Conservation (phyloP, 2,329 filamentous ascomycete species). For the Zymoseptoria brevis region DNA sequence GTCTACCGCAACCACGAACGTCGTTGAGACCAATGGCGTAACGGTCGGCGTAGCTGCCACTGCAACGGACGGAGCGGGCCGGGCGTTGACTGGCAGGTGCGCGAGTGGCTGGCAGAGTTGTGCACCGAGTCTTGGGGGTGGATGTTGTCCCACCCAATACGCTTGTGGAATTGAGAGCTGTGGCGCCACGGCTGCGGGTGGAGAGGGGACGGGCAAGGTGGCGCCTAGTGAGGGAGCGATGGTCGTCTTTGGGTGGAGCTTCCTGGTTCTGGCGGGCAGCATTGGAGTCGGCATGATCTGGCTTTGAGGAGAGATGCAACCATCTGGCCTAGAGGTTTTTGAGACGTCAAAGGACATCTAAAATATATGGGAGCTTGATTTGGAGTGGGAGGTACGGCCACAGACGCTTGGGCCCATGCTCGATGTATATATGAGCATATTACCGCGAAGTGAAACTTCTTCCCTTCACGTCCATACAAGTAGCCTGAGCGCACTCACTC, state of each 20-base stretch:
- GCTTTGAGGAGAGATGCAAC: constrained; percentile 20
- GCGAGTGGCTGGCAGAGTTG: constrained; percentile 73
- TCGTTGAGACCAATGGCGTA: constrained; percentile 55
- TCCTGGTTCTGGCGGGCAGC: constrained; percentile 24
- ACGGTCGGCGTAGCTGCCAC: constrained; percentile 59
- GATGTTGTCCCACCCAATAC: constrained; percentile 78
- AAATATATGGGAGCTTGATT: not conserved
- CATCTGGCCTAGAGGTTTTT: not conserved
- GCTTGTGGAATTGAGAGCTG: constrained; percentile 64
- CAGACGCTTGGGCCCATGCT: too few relatives aligned
- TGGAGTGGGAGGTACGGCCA: not conserved
- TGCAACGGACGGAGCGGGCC: constrained; percentile 31
- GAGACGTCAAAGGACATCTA: too few relatives aligned
- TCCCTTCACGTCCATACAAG: too few relatives aligned
- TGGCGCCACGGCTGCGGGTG: constrained; percentile 48
- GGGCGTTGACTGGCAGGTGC: constrained; percentile 44
- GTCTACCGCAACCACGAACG: constrained; percentile 51
- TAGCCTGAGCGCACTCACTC: too few relatives aligned
- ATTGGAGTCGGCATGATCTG: constrained; percentile 34
- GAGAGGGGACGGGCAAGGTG: constrained; percentile 45
- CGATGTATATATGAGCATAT: not conserved
- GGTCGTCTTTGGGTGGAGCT: constrained; percentile 26
- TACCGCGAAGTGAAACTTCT: not conserved
- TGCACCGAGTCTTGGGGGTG: constrained; percentile 58
- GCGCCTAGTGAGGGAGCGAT: constrained; percentile 30